phyloP scores from a whole-genome alignment of 495 filamentous ascomycete genomes.

The Aspergillus steynii region DNA sequence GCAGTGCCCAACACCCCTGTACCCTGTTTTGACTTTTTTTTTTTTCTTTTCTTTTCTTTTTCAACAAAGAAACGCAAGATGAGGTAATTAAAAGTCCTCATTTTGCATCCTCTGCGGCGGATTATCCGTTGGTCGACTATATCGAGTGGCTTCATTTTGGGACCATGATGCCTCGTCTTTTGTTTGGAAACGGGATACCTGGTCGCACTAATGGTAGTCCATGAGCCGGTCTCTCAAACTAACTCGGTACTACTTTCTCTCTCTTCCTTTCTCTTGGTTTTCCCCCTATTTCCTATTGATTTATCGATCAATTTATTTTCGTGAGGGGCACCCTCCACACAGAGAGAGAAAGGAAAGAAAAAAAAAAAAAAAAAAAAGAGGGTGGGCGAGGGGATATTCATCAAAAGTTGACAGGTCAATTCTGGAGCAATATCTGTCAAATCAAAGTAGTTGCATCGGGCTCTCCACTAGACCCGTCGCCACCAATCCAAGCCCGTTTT shows the following conservation, averaged over 20 bases:
- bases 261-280: background rate
- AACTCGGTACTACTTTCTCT: background rate
- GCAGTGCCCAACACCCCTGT: background rate
- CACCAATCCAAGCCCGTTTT: background rate
- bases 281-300: background rate
- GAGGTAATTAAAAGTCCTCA: background rate
- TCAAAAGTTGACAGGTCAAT: background rate
- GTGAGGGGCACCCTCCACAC: background rate
- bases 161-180: background rate
- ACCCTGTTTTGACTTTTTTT: background rate
- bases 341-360: no score
- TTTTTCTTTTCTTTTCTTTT: background rate
- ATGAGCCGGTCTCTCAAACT: background rate
- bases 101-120: background rate
- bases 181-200: background rate
- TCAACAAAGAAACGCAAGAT: background rate
- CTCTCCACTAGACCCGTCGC: background rate
- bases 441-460: constrained; percentile 1
- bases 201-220: background rate
- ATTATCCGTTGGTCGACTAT: background rate
- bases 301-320: background rate
- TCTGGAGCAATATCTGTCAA: constrained; percentile 5
- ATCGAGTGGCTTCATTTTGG: background rate
- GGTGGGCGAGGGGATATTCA: background rate
- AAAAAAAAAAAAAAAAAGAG: background rate